phyloP scores from a whole-genome alignment of 2,329 filamentous ascomycete species.

The Aureobasidium melanogenum region DNA sequence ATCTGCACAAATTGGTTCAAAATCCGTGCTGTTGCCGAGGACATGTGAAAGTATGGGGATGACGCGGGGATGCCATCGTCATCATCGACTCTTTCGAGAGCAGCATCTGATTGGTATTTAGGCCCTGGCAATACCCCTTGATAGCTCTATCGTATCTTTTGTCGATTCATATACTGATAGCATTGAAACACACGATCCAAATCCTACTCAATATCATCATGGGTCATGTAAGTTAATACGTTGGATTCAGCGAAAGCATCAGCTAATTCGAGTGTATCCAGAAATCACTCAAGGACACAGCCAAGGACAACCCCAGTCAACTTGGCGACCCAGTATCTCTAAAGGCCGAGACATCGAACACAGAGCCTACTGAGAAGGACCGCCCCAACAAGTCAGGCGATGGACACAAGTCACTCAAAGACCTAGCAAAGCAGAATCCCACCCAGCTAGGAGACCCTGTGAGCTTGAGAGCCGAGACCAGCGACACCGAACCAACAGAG shows the following conservation, averaged over 20 bases:
- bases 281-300: slow-evolving; percentile 17
- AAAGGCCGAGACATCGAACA: slow-evolving; percentile 28
- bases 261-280: background rate
- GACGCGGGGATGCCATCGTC: background rate
- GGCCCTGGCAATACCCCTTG: too few relatives aligned
- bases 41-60: slow-evolving; percentile 5
- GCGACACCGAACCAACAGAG: slow-evolving; percentile 23
- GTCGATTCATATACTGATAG: background rate
- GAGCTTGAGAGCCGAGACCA: slow-evolving; percentile 22
- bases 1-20: background rate
- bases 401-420: slow-evolving; percentile 18
- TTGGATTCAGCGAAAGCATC: too few relatives aligned
- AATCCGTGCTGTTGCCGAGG: background rate
- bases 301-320: slow-evolving; percentile 23
- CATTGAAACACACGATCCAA: background rate
- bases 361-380: slow-evolving; percentile 21
- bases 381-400: slow-evolving; percentile 14
- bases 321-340: slow-evolving; percentile 29
- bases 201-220: background rate
- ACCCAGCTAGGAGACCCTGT: slow-evolving; percentile 22
- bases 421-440: slow-evolving; percentile 22
- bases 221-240: background rate
- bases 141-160: background rate
- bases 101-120: slow-evolving; percentile 1
- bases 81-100: background rate